Evolutionary conservation across 2,329 filamentous ascomycete genomes (phyloP).

Genomic region (Pseudomassariella vexata): DNA sequence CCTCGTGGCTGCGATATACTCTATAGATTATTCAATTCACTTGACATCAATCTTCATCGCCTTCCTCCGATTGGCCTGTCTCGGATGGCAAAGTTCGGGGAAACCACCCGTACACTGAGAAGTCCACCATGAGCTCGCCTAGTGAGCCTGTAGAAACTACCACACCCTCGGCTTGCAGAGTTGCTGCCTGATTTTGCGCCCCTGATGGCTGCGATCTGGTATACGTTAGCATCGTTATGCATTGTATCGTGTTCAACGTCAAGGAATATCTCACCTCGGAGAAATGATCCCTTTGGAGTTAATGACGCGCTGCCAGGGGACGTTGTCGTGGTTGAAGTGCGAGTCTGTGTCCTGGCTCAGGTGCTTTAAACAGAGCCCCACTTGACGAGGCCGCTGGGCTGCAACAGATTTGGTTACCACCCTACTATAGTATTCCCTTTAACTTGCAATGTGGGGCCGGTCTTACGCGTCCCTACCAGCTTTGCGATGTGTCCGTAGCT

Average conservation of each 20-base stretch:
- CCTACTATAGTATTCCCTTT: neutral
- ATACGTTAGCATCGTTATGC: slow-evolving; percentile 2
- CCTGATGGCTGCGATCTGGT: slow-evolving; percentile 43
- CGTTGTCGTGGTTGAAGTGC: slow-evolving; percentile 67
- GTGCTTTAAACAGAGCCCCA: slow-evolving; percentile 86
- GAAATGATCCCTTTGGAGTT: slow-evolving; percentile 84
- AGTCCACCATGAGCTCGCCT: slow-evolving; percentile 47
- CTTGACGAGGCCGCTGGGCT: slow-evolving; percentile 75
- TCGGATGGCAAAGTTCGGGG: slow-evolving; percentile 43
- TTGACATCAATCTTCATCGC: slow-evolving; percentile 9
- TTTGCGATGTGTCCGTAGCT: slow-evolving; percentile 78
- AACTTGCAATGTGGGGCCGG: neutral
- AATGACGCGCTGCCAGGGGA: slow-evolving; percentile 93
- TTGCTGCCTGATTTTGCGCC: slow-evolving; percentile 42
- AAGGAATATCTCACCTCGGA: slow-evolving; percentile 68
- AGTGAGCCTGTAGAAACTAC: slow-evolving; percentile 40
- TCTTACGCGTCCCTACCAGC: slow-evolving; percentile 66
- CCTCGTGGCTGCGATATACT: no score
- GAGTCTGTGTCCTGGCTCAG: slow-evolving; percentile 51
- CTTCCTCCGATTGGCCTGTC: slow-evolving; percentile 22
- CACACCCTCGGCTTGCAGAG: slow-evolving; percentile 46
- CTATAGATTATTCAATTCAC: no score
- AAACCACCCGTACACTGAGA: slow-evolving; percentile 51
- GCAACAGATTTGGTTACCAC: neutral
- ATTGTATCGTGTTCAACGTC: no score